phyloP scores from a whole-genome alignment of 495 filamentous ascomycete species.

The Opeltia flavorubescens region DNA sequence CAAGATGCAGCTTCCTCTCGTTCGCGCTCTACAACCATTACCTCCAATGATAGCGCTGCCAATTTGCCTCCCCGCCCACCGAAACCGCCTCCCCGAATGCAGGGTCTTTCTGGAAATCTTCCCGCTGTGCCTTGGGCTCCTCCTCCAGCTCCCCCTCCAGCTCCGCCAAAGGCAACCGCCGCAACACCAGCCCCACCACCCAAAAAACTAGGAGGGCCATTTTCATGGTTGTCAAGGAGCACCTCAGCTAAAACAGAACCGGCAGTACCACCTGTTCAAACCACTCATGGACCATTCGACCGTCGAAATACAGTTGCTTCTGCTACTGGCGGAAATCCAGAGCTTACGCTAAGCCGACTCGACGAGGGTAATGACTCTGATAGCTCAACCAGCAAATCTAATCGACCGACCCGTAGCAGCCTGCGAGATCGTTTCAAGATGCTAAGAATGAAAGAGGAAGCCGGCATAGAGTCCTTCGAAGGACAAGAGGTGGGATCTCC shows the following conservation, averaged over 20 bases:
- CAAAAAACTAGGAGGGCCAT: conserved; percentile 65
- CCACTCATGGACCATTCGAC: conserved; percentile 23
- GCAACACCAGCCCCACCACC: conserved; percentile 26
- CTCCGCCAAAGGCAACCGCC: conserved; percentile 28
- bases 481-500: conserved; percentile 34
- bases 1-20: conserved; percentile 25
- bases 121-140: conserved; percentile 40
- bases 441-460: conserved; percentile 68
- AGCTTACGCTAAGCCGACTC: conserved; percentile 55
- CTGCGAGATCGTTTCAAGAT: conserved; percentile 78
- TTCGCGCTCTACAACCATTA: conserved; percentile 14
- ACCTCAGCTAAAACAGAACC: conserved; percentile 47
- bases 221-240: conserved; percentile 73
- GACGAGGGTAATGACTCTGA: conserved; percentile 50
- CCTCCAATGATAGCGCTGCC: conserved; percentile 15
- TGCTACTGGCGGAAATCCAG: conserved; percentile 58
- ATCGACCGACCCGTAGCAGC: conserved; percentile 46
- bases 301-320: conserved; percentile 64
- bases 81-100: conserved; percentile 32
- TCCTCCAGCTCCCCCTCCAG: conserved; percentile 26
- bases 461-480: conserved; percentile 33
- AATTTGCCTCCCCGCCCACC: conserved; percentile 33
- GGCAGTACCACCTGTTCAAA: conserved; percentile 35
- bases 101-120: conserved; percentile 34
- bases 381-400: conserved; percentile 24